phyloP scores from a whole-genome alignment of 768 basidiomycete species.

The Podaxis pistillaris region DNA sequence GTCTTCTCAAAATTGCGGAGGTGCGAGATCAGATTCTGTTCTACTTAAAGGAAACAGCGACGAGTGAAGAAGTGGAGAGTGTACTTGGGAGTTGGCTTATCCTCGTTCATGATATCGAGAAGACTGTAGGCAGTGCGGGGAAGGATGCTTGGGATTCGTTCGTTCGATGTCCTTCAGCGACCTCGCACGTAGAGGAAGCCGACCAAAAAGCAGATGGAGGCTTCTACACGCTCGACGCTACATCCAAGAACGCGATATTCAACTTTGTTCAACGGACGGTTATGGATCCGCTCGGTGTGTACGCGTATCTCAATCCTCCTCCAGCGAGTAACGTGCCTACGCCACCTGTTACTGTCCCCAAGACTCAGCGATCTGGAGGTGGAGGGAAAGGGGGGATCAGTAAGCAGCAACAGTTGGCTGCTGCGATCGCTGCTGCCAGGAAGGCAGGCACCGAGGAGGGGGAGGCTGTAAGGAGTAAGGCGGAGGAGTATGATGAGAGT shows the following conservation, averaged over 20 bases:
- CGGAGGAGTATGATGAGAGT: constrained; percentile 65
- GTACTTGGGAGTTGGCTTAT: constrained; percentile 75
- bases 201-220: constrained; percentile 1
- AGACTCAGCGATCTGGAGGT: constrained; percentile 17
- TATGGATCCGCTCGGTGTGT: constrained; percentile 61
- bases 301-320: constrained; percentile 61
- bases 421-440: constrained; percentile 8
- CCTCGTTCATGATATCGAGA: constrained; percentile 69
- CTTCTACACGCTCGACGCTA: constrained; percentile 31
- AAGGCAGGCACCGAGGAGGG: background rate
- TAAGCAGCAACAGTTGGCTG: constrained; percentile 30
- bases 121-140: constrained; percentile 51
- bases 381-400: constrained; percentile 22
- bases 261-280: constrained; percentile 53
- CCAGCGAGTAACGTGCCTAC: constrained; percentile 38
- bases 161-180: constrained; percentile 21
- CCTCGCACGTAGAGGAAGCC: constrained; percentile 2
- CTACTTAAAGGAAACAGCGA: constrained; percentile 47
- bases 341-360: constrained; percentile 28
- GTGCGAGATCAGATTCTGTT: constrained; percentile 48
- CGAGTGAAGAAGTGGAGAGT: constrained; percentile 49
- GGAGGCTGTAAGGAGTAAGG: constrained; percentile 33
- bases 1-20: constrained; percentile 56
- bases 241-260: constrained; percentile 36
- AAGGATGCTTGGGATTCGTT: constrained; percentile 52